These are phyloP conservation scores for Penicillium canescens DNA, from an alignment of 495 filamentous ascomycete species.

Conservation along the genomic window DNA sequence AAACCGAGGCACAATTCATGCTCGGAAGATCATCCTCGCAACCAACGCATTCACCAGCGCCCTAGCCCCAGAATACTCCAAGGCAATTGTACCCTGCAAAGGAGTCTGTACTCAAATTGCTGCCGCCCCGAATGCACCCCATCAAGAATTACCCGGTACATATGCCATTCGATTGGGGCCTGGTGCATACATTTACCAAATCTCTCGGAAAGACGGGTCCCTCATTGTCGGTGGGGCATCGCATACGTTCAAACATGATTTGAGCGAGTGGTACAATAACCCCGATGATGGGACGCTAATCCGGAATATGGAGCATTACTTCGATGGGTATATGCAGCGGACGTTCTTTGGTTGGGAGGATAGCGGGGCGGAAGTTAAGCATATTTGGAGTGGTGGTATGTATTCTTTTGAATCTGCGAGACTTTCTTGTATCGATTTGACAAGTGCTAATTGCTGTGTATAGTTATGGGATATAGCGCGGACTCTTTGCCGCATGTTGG, in stretches of 20 bases:
- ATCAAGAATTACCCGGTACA: slow-evolving; percentile 23
- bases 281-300: slow-evolving; percentile 55
- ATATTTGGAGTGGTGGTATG: slow-evolving; percentile 52
- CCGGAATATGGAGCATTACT: slow-evolving; percentile 57
- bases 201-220: slow-evolving; percentile 65
- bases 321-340: slow-evolving; percentile 55
- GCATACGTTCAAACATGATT: slow-evolving; percentile 47
- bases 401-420: background rate
- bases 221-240: slow-evolving; percentile 69
- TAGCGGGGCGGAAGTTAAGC: slow-evolving; percentile 39
- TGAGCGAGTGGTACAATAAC: slow-evolving; percentile 55
- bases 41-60: slow-evolving; percentile 72
- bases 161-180: slow-evolving; percentile 26
- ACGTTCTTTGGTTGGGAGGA: slow-evolving; percentile 50
- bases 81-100: slow-evolving; percentile 57
- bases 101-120: slow-evolving; percentile 65
- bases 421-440: background rate
- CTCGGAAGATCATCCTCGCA: slow-evolving; percentile 61
- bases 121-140: slow-evolving; percentile 49
- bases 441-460: background rate
- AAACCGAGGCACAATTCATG: slow-evolving; percentile 50
- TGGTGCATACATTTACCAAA: slow-evolving; percentile 55
- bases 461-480: slow-evolving; percentile 47
- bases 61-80: slow-evolving; percentile 56
- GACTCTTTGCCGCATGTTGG: slow-evolving; percentile 53